Evolutionary conservation across 2,329 filamentous ascomycete species (phyloP).

Genomic region (Diaporthe helianthi): DNA sequence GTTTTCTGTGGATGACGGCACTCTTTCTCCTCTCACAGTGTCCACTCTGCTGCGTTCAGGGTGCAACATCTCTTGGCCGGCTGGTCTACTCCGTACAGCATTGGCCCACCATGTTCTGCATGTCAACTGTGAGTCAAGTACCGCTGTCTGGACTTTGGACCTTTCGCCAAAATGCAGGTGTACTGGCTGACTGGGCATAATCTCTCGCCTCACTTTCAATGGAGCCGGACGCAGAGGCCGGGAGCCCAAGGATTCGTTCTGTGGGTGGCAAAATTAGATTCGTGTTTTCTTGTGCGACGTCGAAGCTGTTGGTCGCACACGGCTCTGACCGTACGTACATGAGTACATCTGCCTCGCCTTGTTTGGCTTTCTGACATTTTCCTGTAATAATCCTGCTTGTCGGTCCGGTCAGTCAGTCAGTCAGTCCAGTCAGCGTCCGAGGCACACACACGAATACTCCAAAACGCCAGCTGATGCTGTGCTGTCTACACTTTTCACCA

Average conservation of each 20-base stretch:
- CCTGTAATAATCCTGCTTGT: not conserved
- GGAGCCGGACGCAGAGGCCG: constrained; percentile 7
- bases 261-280: constrained; percentile 27
- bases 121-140: constrained; percentile 12
- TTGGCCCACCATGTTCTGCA: not conserved
- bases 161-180: not conserved
- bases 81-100: not conserved
- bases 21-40: constrained; percentile 14
- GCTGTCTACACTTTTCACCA: constrained; percentile 16
- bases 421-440: constrained; percentile 8
- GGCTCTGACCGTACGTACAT: not conserved
- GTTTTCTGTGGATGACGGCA: constrained; percentile 8
- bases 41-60: constrained; percentile 17
- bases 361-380: not conserved
- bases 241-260: constrained; percentile 10
- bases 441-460: not conserved
- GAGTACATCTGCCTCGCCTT: not conserved
- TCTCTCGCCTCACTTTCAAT: not conserved
- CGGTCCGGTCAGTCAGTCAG: not conserved
- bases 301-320: not conserved
- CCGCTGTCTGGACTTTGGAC: not conserved
- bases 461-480: constrained; percentile 4
- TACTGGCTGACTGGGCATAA: not conserved
- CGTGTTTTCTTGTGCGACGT: constrained; percentile 16
- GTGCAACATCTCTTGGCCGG: constrained; percentile 17